A percentile compares a stretch with the other conserved stretches of the same genome.
Evolutionary conservation across 1,284 basidiomycete species (phyloP).

Genomic region (Mycosarcoma maydis): DNA sequence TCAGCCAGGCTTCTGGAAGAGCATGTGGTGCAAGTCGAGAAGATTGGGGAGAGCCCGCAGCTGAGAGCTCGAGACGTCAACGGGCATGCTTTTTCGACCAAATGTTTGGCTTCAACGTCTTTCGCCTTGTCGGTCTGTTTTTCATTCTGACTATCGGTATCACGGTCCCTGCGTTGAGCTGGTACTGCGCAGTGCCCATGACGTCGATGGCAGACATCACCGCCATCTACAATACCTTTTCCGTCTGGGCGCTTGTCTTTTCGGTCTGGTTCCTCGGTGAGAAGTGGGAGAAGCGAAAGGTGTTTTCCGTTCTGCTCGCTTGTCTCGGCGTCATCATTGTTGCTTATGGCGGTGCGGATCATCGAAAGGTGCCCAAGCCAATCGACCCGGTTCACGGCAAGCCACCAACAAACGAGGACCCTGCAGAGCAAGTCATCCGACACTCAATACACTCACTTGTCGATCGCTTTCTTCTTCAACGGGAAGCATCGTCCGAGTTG

Average conservation of each 20-base stretch:
- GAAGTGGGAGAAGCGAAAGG: conserved; percentile 60
- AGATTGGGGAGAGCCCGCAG: conserved; percentile 1
- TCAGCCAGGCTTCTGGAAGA: conserved; percentile 36
- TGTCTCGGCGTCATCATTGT: conserved; percentile 60
- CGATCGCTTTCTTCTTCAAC: conserved; percentile 1
- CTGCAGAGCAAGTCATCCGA: conserved; percentile 12
- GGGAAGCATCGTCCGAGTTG: conserved; percentile 1
- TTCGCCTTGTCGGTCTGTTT: conserved; percentile 42
- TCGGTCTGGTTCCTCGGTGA: conserved; percentile 64
- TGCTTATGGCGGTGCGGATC: conserved; percentile 61
- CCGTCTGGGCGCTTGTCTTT: conserved; percentile 65
- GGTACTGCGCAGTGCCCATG: conserved; percentile 65
- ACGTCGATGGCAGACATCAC: conserved; percentile 67
- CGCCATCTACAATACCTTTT: conserved; percentile 66
- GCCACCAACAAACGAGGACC: conserved; percentile 16
- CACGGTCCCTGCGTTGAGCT: conserved; percentile 62
- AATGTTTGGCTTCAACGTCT: conserved; percentile 37
- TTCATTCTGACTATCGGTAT: conserved; percentile 58
- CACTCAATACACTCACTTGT: conserved; percentile 1
- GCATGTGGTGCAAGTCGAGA: not conserved
- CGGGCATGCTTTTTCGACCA: conserved; percentile 24
- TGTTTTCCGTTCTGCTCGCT: conserved; percentile 59
- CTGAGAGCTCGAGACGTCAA: conserved; percentile 10
- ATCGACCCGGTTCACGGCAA: conserved; percentile 51
- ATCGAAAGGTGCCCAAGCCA: conserved; percentile 45